phyloP scores from a whole-genome alignment of 768 basidiomycete species.

The Macrolepiota dolichaula region DNA sequence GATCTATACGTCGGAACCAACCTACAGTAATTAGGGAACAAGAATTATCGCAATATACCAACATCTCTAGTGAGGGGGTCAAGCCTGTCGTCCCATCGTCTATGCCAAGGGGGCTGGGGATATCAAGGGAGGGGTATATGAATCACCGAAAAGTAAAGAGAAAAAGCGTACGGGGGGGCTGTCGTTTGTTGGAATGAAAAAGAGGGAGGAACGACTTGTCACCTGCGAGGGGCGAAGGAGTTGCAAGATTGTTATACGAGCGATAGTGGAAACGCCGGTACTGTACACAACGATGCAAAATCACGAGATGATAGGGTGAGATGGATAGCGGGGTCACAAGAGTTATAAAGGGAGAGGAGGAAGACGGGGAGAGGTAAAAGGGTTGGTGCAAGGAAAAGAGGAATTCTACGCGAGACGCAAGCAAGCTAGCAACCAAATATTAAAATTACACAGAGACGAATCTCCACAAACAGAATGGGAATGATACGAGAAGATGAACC shows the following conservation, averaged over 20 bases:
- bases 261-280: not conserved
- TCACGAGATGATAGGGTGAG: not conserved
- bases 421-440: not conserved
- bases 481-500: not conserved
- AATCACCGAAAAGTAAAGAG: not conserved
- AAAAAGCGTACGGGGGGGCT: not conserved
- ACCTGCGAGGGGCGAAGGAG: not conserved
- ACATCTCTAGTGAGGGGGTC: not conserved
- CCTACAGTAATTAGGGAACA: not conserved
- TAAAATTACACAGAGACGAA: not conserved
- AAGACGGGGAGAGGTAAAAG: not conserved
- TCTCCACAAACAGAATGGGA: not conserved
- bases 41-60: not conserved
- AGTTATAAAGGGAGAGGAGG: not conserved
- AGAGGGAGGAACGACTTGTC: too few species aligned
- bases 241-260: conserved; percentile 10
- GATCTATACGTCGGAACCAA: not conserved
- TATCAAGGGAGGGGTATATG: not conserved
- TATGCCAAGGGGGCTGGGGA: not conserved
- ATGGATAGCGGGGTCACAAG: not conserved
- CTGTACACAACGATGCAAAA: conserved; percentile 6
- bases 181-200: not conserved
- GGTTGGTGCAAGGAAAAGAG: not conserved
- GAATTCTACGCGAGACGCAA: not conserved
- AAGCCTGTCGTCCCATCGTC: not conserved